phyloP scores from a whole-genome alignment of 2,329 filamentous ascomycete genomes.

The Xylaria sp. region DNA sequence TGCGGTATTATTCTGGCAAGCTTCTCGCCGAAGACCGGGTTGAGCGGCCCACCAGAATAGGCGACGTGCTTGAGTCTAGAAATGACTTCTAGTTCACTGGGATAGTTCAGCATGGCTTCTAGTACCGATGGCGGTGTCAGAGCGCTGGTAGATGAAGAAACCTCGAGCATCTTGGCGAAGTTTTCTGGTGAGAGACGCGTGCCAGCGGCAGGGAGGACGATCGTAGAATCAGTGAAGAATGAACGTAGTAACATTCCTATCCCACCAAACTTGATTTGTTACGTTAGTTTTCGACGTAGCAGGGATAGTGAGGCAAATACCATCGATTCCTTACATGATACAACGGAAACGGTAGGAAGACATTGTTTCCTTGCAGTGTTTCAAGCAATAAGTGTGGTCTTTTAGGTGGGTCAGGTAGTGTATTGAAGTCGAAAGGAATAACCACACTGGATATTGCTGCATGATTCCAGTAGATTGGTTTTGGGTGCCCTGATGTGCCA shows the following conservation, averaged over 20 bases:
- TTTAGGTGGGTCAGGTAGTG: conserved; percentile 14
- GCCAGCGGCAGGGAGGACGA: conserved; percentile 33
- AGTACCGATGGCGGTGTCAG: conserved; percentile 31
- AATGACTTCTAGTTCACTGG: conserved; percentile 26
- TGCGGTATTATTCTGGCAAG: conserved; percentile 32
- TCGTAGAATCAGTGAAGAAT: conserved; percentile 13
- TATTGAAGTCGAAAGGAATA: conserved; percentile 23
- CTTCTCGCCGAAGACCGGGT: conserved; percentile 30
- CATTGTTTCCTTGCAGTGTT: conserved; percentile 17
- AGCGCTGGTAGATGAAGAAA: conserved; percentile 18
- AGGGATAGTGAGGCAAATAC: background rate
- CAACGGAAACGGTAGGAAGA: conserved; percentile 22
- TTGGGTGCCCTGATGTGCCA: conserved; percentile 36
- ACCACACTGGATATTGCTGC: conserved; percentile 20
- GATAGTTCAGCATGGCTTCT: conserved; percentile 34
- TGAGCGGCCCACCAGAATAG: conserved; percentile 36
- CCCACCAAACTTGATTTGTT: conserved; percentile 22
- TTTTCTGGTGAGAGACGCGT: conserved; percentile 30
- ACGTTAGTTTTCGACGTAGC: conserved; percentile 1
- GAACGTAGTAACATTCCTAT: conserved; percentile 19
- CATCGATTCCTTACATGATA: conserved; percentile 26
- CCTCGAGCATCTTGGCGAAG: conserved; percentile 31
- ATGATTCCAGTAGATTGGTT: conserved; percentile 39
- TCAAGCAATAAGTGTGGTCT: conserved; percentile 10
- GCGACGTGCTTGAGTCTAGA: conserved; percentile 32